A percentile compares a stretch with the other conserved stretches of the same genome.
phyloP scores from a whole-genome alignment of 2,329 filamentous ascomycete genomes.

The Raffaelea deltoideospora region DNA sequence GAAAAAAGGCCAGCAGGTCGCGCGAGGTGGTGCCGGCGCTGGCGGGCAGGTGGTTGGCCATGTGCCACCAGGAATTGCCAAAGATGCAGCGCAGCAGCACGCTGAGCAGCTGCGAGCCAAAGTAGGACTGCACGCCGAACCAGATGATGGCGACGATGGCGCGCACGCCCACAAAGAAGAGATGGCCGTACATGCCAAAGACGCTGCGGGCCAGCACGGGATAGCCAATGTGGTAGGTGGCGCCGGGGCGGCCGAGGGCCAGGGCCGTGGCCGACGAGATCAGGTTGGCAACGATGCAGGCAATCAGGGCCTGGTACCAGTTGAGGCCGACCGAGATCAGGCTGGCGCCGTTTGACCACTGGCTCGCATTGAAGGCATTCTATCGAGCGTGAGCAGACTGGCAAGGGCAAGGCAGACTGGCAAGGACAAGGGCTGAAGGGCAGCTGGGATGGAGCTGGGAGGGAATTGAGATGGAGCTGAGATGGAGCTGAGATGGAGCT shows the following conservation, averaged over 20 bases:
- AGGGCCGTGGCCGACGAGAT: slow-evolving; percentile 2
- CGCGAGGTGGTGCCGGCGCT: slow-evolving; percentile 20
- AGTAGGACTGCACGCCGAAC: slow-evolving; percentile 7
- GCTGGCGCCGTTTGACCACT: slow-evolving; percentile 6
- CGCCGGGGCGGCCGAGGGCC: slow-evolving; percentile 3
- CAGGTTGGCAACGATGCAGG: slow-evolving; percentile 2
- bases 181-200: slow-evolving; percentile 7
- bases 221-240: slow-evolving; percentile 8
- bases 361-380: slow-evolving; percentile 7
- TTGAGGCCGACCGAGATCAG: slow-evolving; percentile 5
- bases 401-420: background rate
- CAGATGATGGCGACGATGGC: slow-evolving; percentile 8
- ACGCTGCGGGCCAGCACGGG: slow-evolving; percentile 4
- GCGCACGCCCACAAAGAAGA: slow-evolving; percentile 7
- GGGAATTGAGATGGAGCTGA: no score
- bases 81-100: slow-evolving; percentile 16
- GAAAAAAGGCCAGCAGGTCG: slow-evolving; percentile 19
- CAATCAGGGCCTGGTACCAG: slow-evolving; percentile 6
- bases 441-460: no score
- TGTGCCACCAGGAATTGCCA: slow-evolving; percentile 17
- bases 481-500: no score
- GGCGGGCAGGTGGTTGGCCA: slow-evolving; percentile 17
- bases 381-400: no score
- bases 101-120: slow-evolving; percentile 6
- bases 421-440: background rate